Base-by-base conservation (phyloP, 805 yeast species). In the Sugiyamaella mastotermitis region DNA sequence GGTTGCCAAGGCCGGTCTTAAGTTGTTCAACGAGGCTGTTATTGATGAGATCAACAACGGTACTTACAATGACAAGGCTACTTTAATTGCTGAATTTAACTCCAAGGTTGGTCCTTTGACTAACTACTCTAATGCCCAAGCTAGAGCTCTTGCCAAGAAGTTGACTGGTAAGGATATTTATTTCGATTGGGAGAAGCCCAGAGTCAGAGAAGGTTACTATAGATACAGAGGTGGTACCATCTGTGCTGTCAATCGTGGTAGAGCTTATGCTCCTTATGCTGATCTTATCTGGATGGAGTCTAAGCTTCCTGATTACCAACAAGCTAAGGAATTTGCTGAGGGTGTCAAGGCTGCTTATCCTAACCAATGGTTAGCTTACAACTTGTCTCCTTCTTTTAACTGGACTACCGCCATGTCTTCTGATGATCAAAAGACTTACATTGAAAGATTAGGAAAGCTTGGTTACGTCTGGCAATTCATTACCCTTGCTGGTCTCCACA, bases 261-360 rank as follows among this genome's bases (percentile, higher is more conserved):
- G 95, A 57, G 94, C 95, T 21, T 90, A 72, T 61, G 88, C 96
- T 39, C 96, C 96, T 47, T 90, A 81, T 64, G 87, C 94, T 31
- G 97, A 88, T 65, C 72, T 90, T 69, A 80, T 88, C 53, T 90
- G 97, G 97, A 88, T 90, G 97, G 97, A 90, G 72, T 81, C 95
- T 43, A 88, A 88, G 63, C 75, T 84, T 52, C 97, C 97, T 51
- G 95, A 87, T 64, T 88, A 75, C 66, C 74, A 71, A 44, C 97
- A 90, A 69, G 97, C 97, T 48, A 76, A 79, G 65, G 95, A 86
- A 68, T 90, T 90, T 58, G 92, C 97, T 40, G 83, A 78, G 32
- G 97, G 97, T 57, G 94, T 90, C 49, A 76, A 80, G 60, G 74
- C 76, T 23, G 70, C 69, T 43, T 83, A 62, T 66, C 97, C 97